Evolutionary conservation across 169 alveolate species (phyloP).

Genomic region (Cryptosporidium meleagridis): DNA sequence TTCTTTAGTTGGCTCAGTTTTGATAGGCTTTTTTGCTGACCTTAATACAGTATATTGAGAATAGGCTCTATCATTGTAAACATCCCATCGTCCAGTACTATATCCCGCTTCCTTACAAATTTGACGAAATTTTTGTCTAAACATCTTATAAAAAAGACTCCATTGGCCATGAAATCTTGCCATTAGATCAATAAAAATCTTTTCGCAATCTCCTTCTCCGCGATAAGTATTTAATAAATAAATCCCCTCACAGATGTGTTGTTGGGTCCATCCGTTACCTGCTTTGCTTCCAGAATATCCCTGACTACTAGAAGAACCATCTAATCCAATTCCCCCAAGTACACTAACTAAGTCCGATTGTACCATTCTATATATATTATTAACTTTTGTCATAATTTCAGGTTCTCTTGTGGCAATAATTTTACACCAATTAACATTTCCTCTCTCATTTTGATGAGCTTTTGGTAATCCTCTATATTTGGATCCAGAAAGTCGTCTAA

Average conservation of each 20-base stretch:
- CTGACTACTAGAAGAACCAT: conserved; percentile 51
- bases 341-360: conserved; percentile 50
- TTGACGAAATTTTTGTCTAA: conserved; percentile 70
- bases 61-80: conserved; percentile 66
- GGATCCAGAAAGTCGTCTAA: conserved; percentile 24
- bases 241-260: conserved; percentile 66
- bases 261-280: conserved; percentile 57
- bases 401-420: conserved; percentile 15
- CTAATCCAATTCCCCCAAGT: conserved; percentile 57
- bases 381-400: conserved; percentile 24
- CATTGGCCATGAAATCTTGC: conserved; percentile 72
- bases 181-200: conserved; percentile 31
- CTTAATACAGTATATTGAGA: conserved; percentile 34
- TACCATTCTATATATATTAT: conserved; percentile 19
- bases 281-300: conserved; percentile 40
- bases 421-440: conserved; percentile 63
- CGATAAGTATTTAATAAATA: conserved; percentile 45
- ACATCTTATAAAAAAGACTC: conserved; percentile 52
- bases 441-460: conserved; percentile 39
- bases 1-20: not conserved
- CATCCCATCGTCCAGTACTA: conserved; percentile 63
- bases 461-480: conserved; percentile 61
- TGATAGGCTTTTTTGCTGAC: conserved; percentile 40
- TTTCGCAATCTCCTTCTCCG: conserved; percentile 56
- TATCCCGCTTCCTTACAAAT: conserved; percentile 43